phyloP scores from a whole-genome alignment of 1,139 yeast species.

The Candida glucosophila region DNA sequence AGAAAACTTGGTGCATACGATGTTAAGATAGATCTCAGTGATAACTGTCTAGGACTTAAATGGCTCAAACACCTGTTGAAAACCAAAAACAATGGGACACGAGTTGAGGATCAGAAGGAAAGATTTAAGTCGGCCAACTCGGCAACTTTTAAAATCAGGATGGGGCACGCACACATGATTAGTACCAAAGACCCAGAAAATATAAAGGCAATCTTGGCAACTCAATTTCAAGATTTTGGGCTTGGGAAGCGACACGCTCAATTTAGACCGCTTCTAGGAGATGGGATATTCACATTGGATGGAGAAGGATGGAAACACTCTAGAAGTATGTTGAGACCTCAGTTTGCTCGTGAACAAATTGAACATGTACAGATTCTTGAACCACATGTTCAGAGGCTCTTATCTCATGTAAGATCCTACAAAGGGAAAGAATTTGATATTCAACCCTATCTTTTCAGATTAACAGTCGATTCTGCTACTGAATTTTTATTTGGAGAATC shows the following conservation, averaged over 20 bases:
- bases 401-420: slow-evolving; percentile 20
- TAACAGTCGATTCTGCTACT: slow-evolving; percentile 52
- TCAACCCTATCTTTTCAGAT: slow-evolving; percentile 38
- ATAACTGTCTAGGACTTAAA: slow-evolving; percentile 17
- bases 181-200: slow-evolving; percentile 31
- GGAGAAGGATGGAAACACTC: slow-evolving; percentile 53
- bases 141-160: slow-evolving; percentile 7
- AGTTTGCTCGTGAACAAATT: slow-evolving; percentile 48
- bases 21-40: slow-evolving; percentile 6
- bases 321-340: slow-evolving; percentile 51
- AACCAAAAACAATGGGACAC: slow-evolving; percentile 15
- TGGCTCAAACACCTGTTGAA: slow-evolving; percentile 9
- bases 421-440: slow-evolving; percentile 33
- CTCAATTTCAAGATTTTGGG: slow-evolving; percentile 44
- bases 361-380: slow-evolving; percentile 41
- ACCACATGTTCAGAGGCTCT: slow-evolving; percentile 34
- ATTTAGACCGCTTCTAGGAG: slow-evolving; percentile 40
- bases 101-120: slow-evolving; percentile 12
- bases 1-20: slow-evolving; percentile 15
- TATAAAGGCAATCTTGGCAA: slow-evolving; percentile 31
- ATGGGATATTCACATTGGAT: slow-evolving; percentile 50
- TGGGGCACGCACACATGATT: slow-evolving; percentile 14
- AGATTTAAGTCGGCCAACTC: slow-evolving; percentile 8
- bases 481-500: slow-evolving; percentile 54
- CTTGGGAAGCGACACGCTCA: slow-evolving; percentile 40